phyloP scores from a whole-genome alignment of 495 filamentous ascomycete genomes.

The Daldinia childiae region DNA sequence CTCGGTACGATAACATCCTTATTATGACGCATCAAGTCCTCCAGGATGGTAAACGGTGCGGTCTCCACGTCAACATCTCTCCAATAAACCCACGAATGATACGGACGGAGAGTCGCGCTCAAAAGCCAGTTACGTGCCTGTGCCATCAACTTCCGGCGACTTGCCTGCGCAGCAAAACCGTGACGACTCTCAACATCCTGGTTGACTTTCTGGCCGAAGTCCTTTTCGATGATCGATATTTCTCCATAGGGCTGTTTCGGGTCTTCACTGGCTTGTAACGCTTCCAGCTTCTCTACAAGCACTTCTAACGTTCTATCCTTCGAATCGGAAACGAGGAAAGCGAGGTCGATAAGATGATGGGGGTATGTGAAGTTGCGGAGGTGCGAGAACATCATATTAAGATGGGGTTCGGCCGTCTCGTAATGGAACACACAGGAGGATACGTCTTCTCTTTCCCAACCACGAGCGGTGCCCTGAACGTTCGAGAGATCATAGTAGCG shows the following conservation, averaged over 20 bases:
- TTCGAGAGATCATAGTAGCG: slow-evolving; percentile 95
- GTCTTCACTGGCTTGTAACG: slow-evolving; percentile 82
- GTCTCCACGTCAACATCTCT: slow-evolving; percentile 98
- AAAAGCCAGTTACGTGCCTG: slow-evolving; percentile 97
- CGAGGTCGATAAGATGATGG: slow-evolving; percentile 93
- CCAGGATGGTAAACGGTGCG: slow-evolving; percentile 92
- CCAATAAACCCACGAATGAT: slow-evolving; percentile 99
- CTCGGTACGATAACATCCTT: slow-evolving; percentile 99
- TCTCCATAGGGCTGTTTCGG: slow-evolving; percentile 88
- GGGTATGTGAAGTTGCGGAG: slow-evolving; percentile 97
- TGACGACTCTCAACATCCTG: slow-evolving; percentile 98
- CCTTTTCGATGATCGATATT: slow-evolving; percentile 97
- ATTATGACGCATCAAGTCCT: slow-evolving; percentile 98
- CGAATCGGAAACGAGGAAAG: slow-evolving; percentile 97
- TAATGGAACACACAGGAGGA: slow-evolving; percentile 93
- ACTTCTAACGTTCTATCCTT: slow-evolving; percentile 88
- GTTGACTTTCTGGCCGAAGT: slow-evolving; percentile 97
- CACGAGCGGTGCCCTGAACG: slow-evolving; percentile 85
- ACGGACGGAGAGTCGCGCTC: slow-evolving; percentile 90
- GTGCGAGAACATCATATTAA: slow-evolving; percentile 98
- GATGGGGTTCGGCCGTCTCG: slow-evolving; percentile 93
- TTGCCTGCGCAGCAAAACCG: slow-evolving; percentile 96
- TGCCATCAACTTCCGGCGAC: slow-evolving; percentile 94
- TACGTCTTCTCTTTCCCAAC: slow-evolving; percentile 93
- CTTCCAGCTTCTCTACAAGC: slow-evolving; percentile 75